Conservation (phyloP, 2,329 filamentous ascomycete species). For the Grosmannia serpens region DNA sequence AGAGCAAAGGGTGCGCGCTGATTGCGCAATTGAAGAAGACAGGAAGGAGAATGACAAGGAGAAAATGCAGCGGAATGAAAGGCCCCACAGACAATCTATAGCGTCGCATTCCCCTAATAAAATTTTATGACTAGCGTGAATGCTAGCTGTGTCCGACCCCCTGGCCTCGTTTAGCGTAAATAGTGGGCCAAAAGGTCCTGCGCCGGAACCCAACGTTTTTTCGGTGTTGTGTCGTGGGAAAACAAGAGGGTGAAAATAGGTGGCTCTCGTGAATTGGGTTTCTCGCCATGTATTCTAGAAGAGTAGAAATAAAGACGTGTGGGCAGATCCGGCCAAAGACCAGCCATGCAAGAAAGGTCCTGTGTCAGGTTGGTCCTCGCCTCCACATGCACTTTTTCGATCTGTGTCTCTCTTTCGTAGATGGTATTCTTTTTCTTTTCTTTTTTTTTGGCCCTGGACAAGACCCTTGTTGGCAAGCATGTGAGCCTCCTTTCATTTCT, state of each 20-base stretch:
- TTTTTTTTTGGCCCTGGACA: neutral
- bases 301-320: neutral
- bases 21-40: neutral
- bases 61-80: neutral
- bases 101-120: neutral
- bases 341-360: neutral
- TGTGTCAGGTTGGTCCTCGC: neutral
- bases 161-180: conserved; percentile 4
- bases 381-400: neutral
- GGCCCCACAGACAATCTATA: neutral
- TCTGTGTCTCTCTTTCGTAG: neutral
- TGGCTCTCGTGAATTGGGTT: neutral
- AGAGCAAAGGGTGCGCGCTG: neutral
- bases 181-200: neutral
- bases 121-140: neutral
- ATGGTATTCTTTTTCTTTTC: too few relatives aligned
- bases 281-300: neutral
- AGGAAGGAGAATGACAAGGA: neutral
- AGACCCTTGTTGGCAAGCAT: neutral
- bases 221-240: neutral
- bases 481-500: neutral
- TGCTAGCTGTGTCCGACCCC: neutral
- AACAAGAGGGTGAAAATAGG: neutral
- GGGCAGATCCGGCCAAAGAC: too few relatives aligned
- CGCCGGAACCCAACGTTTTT: conserved; percentile 2